Percentiles rank a stretch among this genome's conserved stretches.
Evolutionary conservation across 2,329 filamentous ascomycete species (phyloP).

Genomic region (Ophiostoma himal-ulmi): DNA sequence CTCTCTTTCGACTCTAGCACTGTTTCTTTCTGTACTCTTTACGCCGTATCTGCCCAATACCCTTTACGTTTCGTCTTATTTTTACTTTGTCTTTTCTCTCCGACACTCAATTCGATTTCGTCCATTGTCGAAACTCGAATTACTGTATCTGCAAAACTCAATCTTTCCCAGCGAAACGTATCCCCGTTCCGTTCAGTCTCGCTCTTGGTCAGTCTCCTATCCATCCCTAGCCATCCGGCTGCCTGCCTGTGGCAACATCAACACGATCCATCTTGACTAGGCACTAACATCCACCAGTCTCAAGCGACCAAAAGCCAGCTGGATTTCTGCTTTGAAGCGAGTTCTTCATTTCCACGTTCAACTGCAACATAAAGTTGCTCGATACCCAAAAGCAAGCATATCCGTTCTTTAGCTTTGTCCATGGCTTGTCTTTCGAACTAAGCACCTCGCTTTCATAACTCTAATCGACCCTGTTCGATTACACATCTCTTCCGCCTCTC

Average conservation of each 20-base stretch:
- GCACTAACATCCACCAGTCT: neutral
- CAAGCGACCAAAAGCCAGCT: conserved; percentile 7
- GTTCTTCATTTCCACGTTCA: neutral
- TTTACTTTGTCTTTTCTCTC: neutral
- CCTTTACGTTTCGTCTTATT: neutral
- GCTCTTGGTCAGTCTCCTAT: conserved; percentile 10
- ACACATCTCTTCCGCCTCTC: conserved; percentile 31
- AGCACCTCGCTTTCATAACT: conserved; percentile 20
- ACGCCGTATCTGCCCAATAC: conserved; percentile 8
- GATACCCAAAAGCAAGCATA: neutral
- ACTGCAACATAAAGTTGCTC: neutral
- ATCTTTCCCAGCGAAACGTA: conserved; percentile 5
- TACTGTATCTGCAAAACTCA: neutral
- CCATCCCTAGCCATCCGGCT: neutral
- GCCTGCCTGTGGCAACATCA: neutral
- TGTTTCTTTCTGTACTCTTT: neutral
- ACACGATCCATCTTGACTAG: neutral
- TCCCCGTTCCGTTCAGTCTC: neutral
- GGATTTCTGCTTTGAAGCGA: conserved; percentile 6
- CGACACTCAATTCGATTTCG: neutral
- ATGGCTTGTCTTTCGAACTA: conserved; percentile 32
- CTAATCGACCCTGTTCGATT: conserved; percentile 25
- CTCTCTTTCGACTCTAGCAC: neutral
- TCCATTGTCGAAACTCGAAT: neutral
- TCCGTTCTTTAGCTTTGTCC: conserved; percentile 28